Evolutionary conservation across 129 eudicot genomes (phyloP).

Genomic region (Pulicaria dysenterica): DNA sequence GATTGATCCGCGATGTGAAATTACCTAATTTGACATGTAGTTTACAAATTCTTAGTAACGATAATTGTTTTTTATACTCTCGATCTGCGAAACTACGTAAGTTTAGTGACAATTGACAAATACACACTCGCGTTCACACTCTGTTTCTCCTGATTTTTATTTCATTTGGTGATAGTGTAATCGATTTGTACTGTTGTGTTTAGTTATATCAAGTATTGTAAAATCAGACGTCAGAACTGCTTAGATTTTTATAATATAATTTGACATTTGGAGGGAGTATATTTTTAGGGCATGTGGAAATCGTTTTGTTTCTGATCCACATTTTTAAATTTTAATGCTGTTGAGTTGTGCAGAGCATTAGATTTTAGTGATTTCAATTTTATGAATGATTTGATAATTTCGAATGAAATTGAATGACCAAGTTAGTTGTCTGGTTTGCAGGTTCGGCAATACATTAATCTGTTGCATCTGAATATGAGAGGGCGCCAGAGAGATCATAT

Average conservation of each 20-base stretch:
- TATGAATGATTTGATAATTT: slow-evolving; percentile 19
- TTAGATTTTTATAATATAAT: not conserved
- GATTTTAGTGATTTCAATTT: not conserved
- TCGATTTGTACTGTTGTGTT: not conserved
- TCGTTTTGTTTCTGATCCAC: slow-evolving; percentile 11
- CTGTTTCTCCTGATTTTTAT: not conserved
- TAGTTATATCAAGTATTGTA: not conserved
- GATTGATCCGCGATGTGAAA: slow-evolving; percentile 10
- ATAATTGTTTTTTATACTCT: not conserved
- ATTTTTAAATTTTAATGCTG: slow-evolving; percentile 4
- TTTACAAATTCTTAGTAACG: not conserved
- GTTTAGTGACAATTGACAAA: slow-evolving; percentile 6
- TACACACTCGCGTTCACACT: not conserved
- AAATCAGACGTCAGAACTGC: not conserved
- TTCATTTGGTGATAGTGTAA: not conserved
- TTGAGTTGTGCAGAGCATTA: not conserved
- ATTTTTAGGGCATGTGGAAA: not conserved
- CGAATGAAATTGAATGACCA: not conserved
- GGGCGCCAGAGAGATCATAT: slow-evolving; percentile 57
- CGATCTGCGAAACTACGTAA: slow-evolving; percentile 3
- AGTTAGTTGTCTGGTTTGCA: slow-evolving; percentile 30
- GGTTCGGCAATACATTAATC: slow-evolving; percentile 15
- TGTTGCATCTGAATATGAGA: slow-evolving; percentile 43
- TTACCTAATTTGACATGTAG: slow-evolving; percentile 2
- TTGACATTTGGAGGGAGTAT: not conserved